Evolutionary conservation across 2,329 filamentous ascomycete genomes (phyloP), one percentile per base, ranked within the genome.

Genomic region (Cadophora sp.): DNA sequence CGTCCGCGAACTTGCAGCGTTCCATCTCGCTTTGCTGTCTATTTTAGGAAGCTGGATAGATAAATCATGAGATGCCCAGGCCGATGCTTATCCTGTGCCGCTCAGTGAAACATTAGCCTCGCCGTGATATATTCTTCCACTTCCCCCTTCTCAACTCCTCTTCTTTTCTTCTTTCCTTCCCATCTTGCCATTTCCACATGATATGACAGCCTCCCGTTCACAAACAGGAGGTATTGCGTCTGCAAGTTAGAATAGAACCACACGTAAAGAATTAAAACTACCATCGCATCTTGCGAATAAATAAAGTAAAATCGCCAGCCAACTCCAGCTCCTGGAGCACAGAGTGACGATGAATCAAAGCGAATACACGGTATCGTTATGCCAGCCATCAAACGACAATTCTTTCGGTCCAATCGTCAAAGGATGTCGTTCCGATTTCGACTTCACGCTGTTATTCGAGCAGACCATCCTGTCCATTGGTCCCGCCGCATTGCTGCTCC

Each of bases 381-480:
- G 68, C 24, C 61, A 53, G 22, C 59, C 62, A 9, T 51, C 56
- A 20, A 70, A 63, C 30, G 69, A 71, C 24, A 60, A 71, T 59
- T 24, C 58, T 0, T 71, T 71, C 55, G 69, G 69, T 3, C 69
- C 69, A 11, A 39, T 66, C 18, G 62, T 72, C 14, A 45, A 67
- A 47, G 66, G 59, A 41, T 72, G 70, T 64, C 68, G 70, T 20
- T 66, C 62, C 9, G 62, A 67, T 3, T 71, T 72, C 47, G 72
- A 73, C 33, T 72, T 73, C 59, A 73, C 68, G 4, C 64, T 71
- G 11, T 41, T 68, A 1, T 70, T 71, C 48, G 70, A 73, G 58
- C 66, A 70, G 51, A 64, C 59, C 24, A 66, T 72, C 22, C 48
- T 72, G 3, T 63, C 60, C 1, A 65, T 73, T 47, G 68, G 64